phyloP scores from a whole-genome alignment of 345 rosid genomes.

The Balakata baccata region DNA sequence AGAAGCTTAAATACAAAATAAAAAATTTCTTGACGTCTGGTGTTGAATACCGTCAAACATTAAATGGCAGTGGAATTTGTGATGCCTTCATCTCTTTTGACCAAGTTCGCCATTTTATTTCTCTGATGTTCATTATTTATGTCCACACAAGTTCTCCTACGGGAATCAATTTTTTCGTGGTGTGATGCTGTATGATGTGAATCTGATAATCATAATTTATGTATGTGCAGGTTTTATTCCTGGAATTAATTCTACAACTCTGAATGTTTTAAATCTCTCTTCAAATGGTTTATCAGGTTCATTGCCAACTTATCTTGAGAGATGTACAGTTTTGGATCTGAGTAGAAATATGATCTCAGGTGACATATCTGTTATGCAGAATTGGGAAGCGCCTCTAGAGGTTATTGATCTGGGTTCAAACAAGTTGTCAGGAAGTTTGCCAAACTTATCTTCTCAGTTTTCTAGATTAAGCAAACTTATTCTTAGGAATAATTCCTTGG shows the following conservation, averaged over 20 bases:
- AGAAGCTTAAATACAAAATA: not conserved
- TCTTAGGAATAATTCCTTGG: slow-evolving; percentile 63
- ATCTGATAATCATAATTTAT: slow-evolving; percentile 8
- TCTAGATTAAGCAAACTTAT: slow-evolving; percentile 48
- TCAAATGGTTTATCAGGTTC: slow-evolving; percentile 64
- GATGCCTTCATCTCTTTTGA: not conserved
- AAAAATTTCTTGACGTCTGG: not conserved
- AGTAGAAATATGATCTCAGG: slow-evolving; percentile 71
- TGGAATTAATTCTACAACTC: slow-evolving; percentile 54
- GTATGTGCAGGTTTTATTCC: slow-evolving; percentile 57
- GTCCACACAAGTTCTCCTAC: slow-evolving; percentile 40
- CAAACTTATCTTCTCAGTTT: slow-evolving; percentile 56
- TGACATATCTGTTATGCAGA: slow-evolving; percentile 49
- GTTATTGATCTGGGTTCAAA: slow-evolving; percentile 84
- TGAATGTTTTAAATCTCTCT: slow-evolving; percentile 70
- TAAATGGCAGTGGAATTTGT: not conserved
- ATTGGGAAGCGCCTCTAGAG: slow-evolving; percentile 68
- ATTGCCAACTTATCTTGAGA: slow-evolving; percentile 49
- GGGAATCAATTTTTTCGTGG: slow-evolving; percentile 40
- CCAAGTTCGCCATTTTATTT: not conserved
- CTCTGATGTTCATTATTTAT: not conserved
- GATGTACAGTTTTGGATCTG: slow-evolving; percentile 54
- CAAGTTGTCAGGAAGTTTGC: slow-evolving; percentile 62
- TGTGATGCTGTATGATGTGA: not conserved
- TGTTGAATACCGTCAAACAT: not conserved